Base-by-base conservation (phyloP, 2,329 filamentous ascomycete species). In the Apiospora koreana region DNA sequence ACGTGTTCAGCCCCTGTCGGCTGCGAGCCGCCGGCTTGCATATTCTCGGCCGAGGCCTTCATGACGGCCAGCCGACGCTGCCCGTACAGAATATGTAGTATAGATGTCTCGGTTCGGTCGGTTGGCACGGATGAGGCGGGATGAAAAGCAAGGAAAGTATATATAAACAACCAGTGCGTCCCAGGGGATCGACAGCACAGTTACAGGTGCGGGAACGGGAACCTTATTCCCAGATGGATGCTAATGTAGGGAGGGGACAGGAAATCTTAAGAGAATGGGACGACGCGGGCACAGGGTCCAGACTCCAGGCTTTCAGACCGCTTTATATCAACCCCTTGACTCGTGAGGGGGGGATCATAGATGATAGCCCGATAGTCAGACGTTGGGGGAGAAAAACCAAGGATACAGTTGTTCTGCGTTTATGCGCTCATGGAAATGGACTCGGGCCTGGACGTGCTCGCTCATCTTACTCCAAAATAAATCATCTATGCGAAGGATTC, bases 1-100 rank as follows among this genome's bases (percentile, higher is more conserved):
- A 79, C 79, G 35, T 82, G 69, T n/a, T 75, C 73, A 12, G 74
- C 71, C 69, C 76, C 71, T 14, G 77, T 72, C 9, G 75, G 72
- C 38, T 54, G 71, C 9, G 54, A 62, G 54, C 31, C 73, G 31
- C 54, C 73, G 38, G 74, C 28, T 41, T 65, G 71, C 54, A 45
- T 68, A 66, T 73, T 71, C 35, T 71, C 72, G 23, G 69, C 74
- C 42, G 69, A 46, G 66, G 67, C 67, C 68, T 70, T 69, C 76
- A 78, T 78, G 65, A 65, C 68, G 42, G 69, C 65, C 69, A 12
- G 41, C 41, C 14, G 28, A 28, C 38, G 9, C 31, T 62, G 28
- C 35, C 21, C 54, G 54, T 35, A n/a, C 28, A 38, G 54, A 23
- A 7, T 38, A 35, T 12, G 31, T 35, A 35, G 28, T 58, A 10